Conservation (phyloP, 1,284 basidiomycete species). For the Amylostereum chailletii region DNA sequence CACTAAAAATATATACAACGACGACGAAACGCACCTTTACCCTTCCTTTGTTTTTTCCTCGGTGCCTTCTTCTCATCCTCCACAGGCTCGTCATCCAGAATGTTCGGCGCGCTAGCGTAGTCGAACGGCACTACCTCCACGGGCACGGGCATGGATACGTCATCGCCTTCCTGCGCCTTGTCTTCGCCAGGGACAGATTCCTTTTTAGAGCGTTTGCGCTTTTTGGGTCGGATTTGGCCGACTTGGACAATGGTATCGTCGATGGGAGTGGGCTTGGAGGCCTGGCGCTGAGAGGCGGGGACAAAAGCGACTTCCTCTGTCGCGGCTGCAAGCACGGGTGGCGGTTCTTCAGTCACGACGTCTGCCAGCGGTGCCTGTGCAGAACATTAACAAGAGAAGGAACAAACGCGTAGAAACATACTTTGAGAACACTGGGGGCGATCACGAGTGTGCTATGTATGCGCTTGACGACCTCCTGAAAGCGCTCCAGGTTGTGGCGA, state of each 20-base stretch:
- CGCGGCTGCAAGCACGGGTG: constrained; percentile 23
- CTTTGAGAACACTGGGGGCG: constrained; percentile 41
- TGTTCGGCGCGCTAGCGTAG: constrained; percentile 66
- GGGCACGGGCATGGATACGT: constrained; percentile 10
- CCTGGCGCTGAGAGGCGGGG: constrained; percentile 44
- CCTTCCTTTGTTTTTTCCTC: constrained; percentile 37
- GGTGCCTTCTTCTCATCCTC: constrained; percentile 26
- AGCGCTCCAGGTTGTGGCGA: constrained; percentile 12
- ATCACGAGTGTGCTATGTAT: constrained; percentile 34
- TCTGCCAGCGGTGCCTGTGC: constrained; percentile 5
- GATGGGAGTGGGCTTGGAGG: constrained; percentile 20
- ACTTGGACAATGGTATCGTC: constrained; percentile 67
- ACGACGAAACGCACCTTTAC: constrained; percentile 31
- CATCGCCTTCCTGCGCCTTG: constrained; percentile 1
- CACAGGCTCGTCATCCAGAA: constrained; percentile 61
- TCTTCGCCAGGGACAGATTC: constrained; percentile 10
- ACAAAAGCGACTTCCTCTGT: constrained; percentile 60
- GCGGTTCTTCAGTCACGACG: constrained; percentile 11
- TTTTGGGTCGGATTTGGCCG: constrained; percentile 48
- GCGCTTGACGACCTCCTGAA: constrained; percentile 27
- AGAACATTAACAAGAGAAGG: not conserved
- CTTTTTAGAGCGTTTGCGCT: constrained; percentile 44
- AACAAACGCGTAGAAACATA: constrained; percentile 11
- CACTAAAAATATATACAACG: constrained; percentile 6
- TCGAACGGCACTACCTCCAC: constrained; percentile 53